Evolutionary conservation across 2,329 filamentous ascomycete genomes (phyloP).

Genomic region (Helminthosporium solani): DNA sequence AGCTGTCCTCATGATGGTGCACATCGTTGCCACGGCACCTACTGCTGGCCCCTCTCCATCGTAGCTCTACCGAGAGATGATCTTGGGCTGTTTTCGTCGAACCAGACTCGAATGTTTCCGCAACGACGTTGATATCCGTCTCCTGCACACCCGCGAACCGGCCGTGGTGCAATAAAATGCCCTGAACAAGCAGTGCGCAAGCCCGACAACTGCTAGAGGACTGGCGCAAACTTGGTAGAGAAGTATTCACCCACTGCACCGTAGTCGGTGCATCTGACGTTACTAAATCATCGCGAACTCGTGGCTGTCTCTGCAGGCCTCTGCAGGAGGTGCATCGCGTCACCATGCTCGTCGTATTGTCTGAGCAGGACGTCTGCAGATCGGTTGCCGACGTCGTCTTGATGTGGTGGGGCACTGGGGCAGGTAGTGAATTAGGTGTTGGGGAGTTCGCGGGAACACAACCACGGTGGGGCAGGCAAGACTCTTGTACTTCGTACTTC

Average conservation of each 20-base stretch:
- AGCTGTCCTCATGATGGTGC: constrained; percentile 21
- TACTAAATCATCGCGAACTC: constrained; percentile 16
- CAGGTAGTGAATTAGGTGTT: not conserved
- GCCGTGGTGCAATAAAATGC: constrained; percentile 35
- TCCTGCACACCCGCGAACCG: constrained; percentile 28
- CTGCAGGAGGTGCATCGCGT: constrained; percentile 36
- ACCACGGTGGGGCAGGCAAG: not conserved
- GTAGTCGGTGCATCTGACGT: constrained; percentile 14
- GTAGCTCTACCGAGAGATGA: constrained; percentile 38
- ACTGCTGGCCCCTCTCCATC: constrained; percentile 29
- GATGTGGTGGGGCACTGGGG: constrained; percentile 13
- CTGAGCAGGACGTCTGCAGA: not conserved
- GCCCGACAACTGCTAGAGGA: constrained; percentile 34
- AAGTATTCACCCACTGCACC: constrained; percentile 30
- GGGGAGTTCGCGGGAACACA: not conserved
- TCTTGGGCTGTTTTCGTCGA: constrained; percentile 22
- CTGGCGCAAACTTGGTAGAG: constrained; percentile 28
- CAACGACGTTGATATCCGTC: constrained; percentile 25
- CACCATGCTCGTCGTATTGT: constrained; percentile 20
- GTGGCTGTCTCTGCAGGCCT: constrained; percentile 35
- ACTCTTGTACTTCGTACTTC: not conserved
- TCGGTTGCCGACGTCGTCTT: constrained; percentile 4
- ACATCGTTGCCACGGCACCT: constrained; percentile 19
- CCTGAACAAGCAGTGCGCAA: constrained; percentile 37
- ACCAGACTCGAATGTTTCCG: constrained; percentile 26